Evolutionary conservation across 176 grass and related monocot genomes (phyloP), one percentile per base, ranked within the genome.

Genomic region (Triticum monococcum): DNA sequence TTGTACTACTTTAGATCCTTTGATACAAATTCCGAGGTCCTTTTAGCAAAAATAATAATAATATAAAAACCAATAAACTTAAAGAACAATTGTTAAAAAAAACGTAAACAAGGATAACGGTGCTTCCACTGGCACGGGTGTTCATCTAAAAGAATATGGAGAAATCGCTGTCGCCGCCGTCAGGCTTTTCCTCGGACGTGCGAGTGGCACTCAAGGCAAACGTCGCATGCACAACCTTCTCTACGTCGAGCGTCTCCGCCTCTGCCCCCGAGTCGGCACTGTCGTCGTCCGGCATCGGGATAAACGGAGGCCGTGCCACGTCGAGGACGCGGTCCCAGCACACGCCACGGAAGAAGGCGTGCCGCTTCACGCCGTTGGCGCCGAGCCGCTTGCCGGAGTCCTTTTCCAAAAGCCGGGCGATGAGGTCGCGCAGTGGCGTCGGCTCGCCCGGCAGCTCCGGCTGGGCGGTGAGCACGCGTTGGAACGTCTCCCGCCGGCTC

Each of bases 401-500:
- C 86, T 99, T 99, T 72, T 99, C 94, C 16, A 99, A 89, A 57
- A 97, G 91, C 17, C 85, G 79, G 7, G 87, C 85, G 70, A 99
- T 91, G 79, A 99, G 84, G 85, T 92, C 90, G 4, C 97, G 90
- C 84, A 99, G 77, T 37, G 90, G 81, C 31, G 97, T 99, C 78
- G 87, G 81, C 61, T 97, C 94, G 35, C 97, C 97, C 54, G 94
- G 81, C 45, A 99, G 89, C 81, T 99, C 94, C 12, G 97, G 94
- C 64, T 90, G 89, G 87, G 91, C 93, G 22, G 89, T 61, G 35
- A 95, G 89, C 70, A 91, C 91, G 68, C 97, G 90, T 87, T 99
- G 96, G 89, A 99, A 99, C 23, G 97, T 99, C 87, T 99, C 97
- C 86, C 93, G 96, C 26, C 97, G 92, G 81, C 90, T 96, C 87